Evolutionary conservation across 2,329 filamentous ascomycete species (phyloP), one percentile per base, ranked within the genome.

Genomic region (Raffaelea deltoideospora): DNA sequence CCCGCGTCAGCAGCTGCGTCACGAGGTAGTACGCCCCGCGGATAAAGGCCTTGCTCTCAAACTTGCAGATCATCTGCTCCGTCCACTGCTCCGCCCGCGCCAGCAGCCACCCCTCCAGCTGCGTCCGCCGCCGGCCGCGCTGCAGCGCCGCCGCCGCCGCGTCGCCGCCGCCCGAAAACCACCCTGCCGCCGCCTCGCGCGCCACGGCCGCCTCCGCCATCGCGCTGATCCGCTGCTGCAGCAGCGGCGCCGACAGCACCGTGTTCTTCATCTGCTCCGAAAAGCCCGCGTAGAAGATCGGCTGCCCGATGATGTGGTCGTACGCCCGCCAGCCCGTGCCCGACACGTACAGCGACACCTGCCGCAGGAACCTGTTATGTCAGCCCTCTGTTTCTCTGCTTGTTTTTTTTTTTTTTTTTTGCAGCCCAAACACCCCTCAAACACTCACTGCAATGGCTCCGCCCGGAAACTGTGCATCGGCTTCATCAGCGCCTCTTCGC

Each of bases 31-130:
- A 96, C 33, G 90, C 88, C 19, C 84, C 76, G 34, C 90, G 68
- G 47, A 98, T 94, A 52, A 96, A 96, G 3, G 73, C 65, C 53
- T 87, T 92, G 64, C 80, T 92, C 58, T 98, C 90, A 69, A 96
- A 88, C 60, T 98, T 98, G 70, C 88, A 96, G 43, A 98, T 95
- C 90, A 98, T 96, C 44, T 79, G 75, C 52, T 94, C 85, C 19
- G 86, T 84, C 70, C 90, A 78, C 45, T 79, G 77, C 44, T 90
- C 84, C 4, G 84, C 81, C 5, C 95, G 78, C 51, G 94, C 77
- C 37, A 76, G 68, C 32, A 98, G 62, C 40, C 78, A 78, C 27
- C 66, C 64, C 50, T 86, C 76, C 38, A 96, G 72, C 48, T 80
- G 74, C 38, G 60, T 63, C 37, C 66, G 71, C 38, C 72, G 63